Percentiles rank a stretch among this genome's conserved stretches.
Conservation (phyloP, 768 basidiomycete genomes). For the Xerocomus potaroensis region DNA sequence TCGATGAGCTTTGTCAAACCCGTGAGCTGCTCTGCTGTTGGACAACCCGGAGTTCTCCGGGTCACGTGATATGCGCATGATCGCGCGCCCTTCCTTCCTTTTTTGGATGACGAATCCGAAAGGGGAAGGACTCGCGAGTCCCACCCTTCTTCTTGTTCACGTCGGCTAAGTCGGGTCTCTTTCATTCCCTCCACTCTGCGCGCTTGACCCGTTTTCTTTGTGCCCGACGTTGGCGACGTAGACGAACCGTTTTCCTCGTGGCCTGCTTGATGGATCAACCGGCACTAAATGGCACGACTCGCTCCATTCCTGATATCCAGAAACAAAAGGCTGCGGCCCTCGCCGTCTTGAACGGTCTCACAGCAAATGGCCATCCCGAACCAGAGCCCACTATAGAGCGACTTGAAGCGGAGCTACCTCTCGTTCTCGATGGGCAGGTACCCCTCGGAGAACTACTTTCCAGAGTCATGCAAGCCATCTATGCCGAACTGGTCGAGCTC, state of each 20-base stretch:
- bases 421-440: constrained; percentile 70
- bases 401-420: constrained; percentile 70
- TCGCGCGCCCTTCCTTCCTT: constrained; percentile 5
- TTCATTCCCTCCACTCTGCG: neutral
- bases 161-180: constrained; percentile 10
- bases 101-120: constrained; percentile 4
- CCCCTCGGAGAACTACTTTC: constrained; percentile 71
- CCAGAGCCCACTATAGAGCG: constrained; percentile 45
- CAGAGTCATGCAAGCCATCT: constrained; percentile 72
- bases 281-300: constrained; percentile 11
- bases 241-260: neutral
- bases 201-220: neutral
- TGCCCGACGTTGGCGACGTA: constrained; percentile 5
- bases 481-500: constrained; percentile 76
- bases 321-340: constrained; percentile 30
- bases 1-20: neutral
- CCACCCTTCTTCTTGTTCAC: constrained; percentile 13
- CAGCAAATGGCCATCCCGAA: constrained; percentile 34
- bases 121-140: constrained; percentile 3
- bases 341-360: constrained; percentile 25
- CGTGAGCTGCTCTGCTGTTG: no score
- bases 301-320: constrained; percentile 21
- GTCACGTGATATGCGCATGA: constrained; percentile 6
- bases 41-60: no score
- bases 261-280: constrained; percentile 13